Conservation (phyloP, 306 rosid species). For the Albizia julibrissin region DNA sequence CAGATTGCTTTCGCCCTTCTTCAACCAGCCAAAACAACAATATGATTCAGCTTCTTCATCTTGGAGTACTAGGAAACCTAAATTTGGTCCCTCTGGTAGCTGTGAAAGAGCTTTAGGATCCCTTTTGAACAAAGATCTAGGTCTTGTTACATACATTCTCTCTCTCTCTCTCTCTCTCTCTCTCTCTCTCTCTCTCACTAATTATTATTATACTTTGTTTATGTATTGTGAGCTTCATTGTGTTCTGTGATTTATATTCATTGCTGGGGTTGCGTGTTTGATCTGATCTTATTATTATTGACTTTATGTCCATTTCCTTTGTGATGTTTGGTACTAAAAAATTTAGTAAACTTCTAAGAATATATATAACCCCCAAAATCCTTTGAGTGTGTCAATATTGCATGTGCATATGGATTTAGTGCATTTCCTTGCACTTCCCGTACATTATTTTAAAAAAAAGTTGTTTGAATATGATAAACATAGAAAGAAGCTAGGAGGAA, state of each 20-base stretch:
- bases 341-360: no score
- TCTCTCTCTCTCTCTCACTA: background rate
- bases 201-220: background rate
- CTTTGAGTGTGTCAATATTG: no score
- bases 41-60: background rate
- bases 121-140: background rate
- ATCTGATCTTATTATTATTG: no score
- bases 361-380: no score
- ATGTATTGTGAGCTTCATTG: background rate
- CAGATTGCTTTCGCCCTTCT: background rate
- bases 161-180: background rate
- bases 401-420: no score
- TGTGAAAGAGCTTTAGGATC: background rate
- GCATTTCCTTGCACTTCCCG: no score
- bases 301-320: no score
- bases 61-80: background rate
- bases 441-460: no score
- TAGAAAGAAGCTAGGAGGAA: no score
- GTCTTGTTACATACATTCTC: background rate
- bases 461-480: background rate
- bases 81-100: background rate
- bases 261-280: no score
- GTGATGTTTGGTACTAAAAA: no score
- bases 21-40: conserved; percentile 1
- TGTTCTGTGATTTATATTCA: background rate